phyloP scores from a whole-genome alignment of 306 rosid species.

The Parietaria judaica region DNA sequence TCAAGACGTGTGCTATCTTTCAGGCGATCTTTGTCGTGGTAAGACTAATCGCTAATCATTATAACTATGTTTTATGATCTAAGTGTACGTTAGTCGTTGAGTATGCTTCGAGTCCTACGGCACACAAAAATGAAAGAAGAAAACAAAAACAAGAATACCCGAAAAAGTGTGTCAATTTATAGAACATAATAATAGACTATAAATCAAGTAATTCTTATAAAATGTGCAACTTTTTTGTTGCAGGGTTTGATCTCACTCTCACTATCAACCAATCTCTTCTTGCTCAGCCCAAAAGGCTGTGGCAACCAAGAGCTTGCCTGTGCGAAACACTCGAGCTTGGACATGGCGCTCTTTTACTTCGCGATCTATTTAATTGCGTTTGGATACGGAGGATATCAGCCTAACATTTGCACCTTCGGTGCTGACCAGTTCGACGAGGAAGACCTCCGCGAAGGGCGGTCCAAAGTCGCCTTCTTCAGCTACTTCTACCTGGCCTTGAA shows the following conservation, averaged over 20 bases:
- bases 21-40: constrained; percentile 80
- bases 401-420: constrained; percentile 86
- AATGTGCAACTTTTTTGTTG: constrained; percentile 7
- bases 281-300: constrained; percentile 80
- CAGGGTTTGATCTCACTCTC: constrained; percentile 78
- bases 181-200: no score
- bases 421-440: constrained; percentile 97
- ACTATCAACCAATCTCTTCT: constrained; percentile 62
- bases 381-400: constrained; percentile 96
- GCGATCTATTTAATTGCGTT: constrained; percentile 85
- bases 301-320: constrained; percentile 58
- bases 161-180: no score
- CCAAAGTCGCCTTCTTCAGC: constrained; percentile 90
- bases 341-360: constrained; percentile 67
- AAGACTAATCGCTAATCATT: constrained; percentile 20
- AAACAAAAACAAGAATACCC: no score
- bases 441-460: constrained; percentile 53
- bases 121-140: no score
- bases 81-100: no score
- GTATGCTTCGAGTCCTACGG: no score
- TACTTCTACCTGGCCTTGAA: constrained; percentile 96
- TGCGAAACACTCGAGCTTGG: constrained; percentile 49
- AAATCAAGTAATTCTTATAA: not conserved
- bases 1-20: constrained; percentile 77
- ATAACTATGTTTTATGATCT: no score